phyloP scores from a whole-genome alignment of 306 rosid species.

The Casuarina cunninghamiana region DNA sequence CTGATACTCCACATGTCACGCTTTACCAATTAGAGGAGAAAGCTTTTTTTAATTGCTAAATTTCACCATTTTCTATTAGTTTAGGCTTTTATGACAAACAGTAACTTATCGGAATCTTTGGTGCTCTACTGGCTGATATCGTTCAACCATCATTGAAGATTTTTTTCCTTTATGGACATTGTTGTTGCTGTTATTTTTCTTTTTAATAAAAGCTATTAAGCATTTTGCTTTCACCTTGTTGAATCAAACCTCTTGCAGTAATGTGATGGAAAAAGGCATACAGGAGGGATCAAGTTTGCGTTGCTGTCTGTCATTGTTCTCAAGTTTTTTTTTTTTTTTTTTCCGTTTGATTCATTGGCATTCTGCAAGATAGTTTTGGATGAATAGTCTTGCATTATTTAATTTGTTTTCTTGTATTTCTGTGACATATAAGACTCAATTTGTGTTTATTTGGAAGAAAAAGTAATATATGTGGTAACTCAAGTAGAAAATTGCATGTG shows the following conservation, averaged over 20 bases:
- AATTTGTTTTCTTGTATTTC: not conserved
- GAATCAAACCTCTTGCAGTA: not conserved
- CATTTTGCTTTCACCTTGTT: not conserved
- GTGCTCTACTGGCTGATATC: not conserved
- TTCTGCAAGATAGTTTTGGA: not conserved
- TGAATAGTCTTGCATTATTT: not conserved
- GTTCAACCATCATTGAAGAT: not conserved
- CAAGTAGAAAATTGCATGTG: not conserved
- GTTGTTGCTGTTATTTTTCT: not conserved
- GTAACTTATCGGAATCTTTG: not conserved
- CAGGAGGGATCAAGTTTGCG: not conserved
- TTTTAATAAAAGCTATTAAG: not conserved
- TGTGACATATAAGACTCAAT: not conserved
- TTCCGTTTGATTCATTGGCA: not conserved
- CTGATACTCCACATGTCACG: too few relatives aligned
- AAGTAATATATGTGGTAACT: not conserved
- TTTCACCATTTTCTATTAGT: too few relatives aligned
- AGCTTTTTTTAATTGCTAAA: too few relatives aligned
- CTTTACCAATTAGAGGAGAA: too few relatives aligned
- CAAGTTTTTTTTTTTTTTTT: not conserved
- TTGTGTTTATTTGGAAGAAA: not conserved
- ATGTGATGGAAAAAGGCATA: not conserved
- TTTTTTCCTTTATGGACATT: not conserved
- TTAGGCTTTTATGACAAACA: too few relatives aligned
- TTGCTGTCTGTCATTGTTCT: not conserved